Base-by-base conservation (phyloP, 192 early-diverging fungal genomes). In the Diversispora epigaea region DNA sequence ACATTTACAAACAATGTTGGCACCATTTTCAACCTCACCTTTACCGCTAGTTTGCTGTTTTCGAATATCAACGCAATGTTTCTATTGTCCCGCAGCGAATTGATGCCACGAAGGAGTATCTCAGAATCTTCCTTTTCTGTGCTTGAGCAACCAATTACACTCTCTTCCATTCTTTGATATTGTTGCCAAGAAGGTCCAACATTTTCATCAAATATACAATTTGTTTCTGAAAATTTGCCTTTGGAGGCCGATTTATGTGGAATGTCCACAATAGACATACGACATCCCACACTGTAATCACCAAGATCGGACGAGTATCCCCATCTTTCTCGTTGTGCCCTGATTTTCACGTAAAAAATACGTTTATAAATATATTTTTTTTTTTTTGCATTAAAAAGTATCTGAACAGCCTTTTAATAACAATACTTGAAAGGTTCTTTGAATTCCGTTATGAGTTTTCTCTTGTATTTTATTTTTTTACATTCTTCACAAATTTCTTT, bases 131-230 rank as follows among this genome's bases (percentile, higher is more conserved):
- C 25, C 25, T 2, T 32, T 32, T 32, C 25, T 32, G 25, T 32
- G 25, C 25, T 32, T 32, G 25, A 44, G 44, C 40, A 57, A 4
- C 39, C 40, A 45, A 40, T 41, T 40, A 67, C 25, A 40, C 45
- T 67, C 65, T 67, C 65, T 21, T 50, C 68, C 46, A 69, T 54
- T 52, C 47, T 50, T 32, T 56, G 68, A 71, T 71, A 4, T 71
- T 71, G 68, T 41, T 6, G 25, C 7, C 68, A 49, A 70, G 49
- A 47, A 49, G n/a, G 6, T 49, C 54, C 32, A 70, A 47, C 22
- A 55, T 55, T 55, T 32, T 70, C 47, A 4, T 12, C 47, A 70
- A 19, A 39, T 70, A 56, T 54, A 7, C 19, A 54, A 17, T 70
- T 6, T 55, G 47, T 19, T 70, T 19, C 44, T 55, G 68, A 21